Evolutionary conservation across 129 eudicot genomes (phyloP).

Genomic region (Escallonia rubra): DNA sequence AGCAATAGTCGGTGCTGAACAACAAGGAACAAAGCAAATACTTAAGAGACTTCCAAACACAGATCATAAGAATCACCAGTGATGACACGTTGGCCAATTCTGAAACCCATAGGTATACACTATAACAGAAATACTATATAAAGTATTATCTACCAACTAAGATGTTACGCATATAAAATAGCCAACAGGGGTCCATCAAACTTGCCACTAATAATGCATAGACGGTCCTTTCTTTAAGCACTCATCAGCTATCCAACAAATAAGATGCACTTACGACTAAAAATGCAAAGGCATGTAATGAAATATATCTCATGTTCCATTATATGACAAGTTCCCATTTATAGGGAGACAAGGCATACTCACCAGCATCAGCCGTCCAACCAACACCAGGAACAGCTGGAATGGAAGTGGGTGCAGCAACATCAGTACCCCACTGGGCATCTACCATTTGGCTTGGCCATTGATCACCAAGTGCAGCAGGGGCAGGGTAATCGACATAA

Average conservation of each 20-base stretch:
- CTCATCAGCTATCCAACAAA: too few species aligned
- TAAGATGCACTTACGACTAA: too few species aligned
- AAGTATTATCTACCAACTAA: too few species aligned
- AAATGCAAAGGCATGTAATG: too few species aligned
- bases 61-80: background rate
- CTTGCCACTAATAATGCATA: too few species aligned
- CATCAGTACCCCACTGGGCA: conserved; percentile 44
- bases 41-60: background rate
- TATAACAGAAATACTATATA: too few species aligned
- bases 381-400: conserved; percentile 30
- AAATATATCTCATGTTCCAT: too few species aligned
- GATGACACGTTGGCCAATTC: background rate
- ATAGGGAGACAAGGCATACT: conserved; percentile 2
- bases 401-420: conserved; percentile 24
- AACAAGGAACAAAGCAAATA: background rate
- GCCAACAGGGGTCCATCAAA: too few species aligned
- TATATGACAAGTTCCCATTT: too few species aligned
- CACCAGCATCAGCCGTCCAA: conserved; percentile 53
- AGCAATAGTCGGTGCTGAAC: background rate
- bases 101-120: too few species aligned
- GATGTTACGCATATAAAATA: too few species aligned
- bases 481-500: conserved; percentile 32
- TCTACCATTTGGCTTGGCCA: conserved; percentile 37
- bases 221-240: too few species aligned
- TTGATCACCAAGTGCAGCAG: conserved; percentile 28